Evolutionary conservation across 495 filamentous ascomycete genomes (phyloP).

Genomic region (Podospora pseudopauciseta): DNA sequence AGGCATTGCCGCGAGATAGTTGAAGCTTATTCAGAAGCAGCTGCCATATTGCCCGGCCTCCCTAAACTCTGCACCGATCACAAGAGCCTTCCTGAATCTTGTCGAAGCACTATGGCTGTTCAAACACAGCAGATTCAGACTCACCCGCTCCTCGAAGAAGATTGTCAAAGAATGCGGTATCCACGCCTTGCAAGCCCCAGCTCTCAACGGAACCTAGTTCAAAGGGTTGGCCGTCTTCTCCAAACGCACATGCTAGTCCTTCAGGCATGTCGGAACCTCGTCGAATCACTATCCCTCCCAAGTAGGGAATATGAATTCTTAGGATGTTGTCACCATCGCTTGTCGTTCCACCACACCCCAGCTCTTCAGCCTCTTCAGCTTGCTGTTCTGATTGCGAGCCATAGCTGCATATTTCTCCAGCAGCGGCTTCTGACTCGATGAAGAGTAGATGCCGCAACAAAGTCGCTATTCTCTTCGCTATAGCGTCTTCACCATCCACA

Average conservation of each 20-base stretch:
- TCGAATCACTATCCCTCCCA: neutral
- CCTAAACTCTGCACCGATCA: neutral
- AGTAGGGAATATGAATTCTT: neutral
- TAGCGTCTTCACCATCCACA: neutral
- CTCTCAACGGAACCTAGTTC: neutral
- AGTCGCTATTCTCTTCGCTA: slow-evolving; percentile 6
- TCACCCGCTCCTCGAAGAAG: neutral
- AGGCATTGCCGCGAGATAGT: neutral
- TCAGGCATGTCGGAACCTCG: neutral
- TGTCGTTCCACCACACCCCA: neutral
- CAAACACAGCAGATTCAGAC: neutral
- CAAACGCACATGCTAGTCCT: neutral
- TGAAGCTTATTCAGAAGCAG: neutral
- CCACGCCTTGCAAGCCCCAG: neutral
- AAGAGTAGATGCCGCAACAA: slow-evolving; percentile 24
- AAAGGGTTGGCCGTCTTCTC: neutral
- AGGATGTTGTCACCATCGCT: neutral
- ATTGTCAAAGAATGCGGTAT: neutral
- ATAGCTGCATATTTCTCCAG: neutral
- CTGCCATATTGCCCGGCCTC: neutral
- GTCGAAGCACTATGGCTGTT: too few species aligned
- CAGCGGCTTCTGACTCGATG: slow-evolving; percentile 23
- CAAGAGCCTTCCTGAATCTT: too few species aligned
- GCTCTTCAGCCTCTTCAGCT: neutral
- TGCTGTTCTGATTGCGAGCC: neutral